phyloP scores from a whole-genome alignment of 768 basidiomycete genomes.

The Cantharellus cinnabarinus region DNA sequence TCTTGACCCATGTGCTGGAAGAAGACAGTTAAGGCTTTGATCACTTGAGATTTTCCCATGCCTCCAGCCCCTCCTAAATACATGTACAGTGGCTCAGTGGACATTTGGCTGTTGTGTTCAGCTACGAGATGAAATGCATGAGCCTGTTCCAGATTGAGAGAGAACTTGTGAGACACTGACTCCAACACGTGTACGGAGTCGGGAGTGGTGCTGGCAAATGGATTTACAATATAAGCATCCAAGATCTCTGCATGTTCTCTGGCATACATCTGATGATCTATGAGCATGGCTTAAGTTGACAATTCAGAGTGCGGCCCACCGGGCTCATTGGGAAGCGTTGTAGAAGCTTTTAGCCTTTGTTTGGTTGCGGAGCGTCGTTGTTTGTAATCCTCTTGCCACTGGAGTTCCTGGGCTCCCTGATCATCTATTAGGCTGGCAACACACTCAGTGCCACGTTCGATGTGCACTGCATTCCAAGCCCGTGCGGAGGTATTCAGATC shows the following conservation, averaged over 20 bases:
- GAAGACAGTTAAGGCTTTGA: conserved; percentile 11
- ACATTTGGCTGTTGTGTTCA: neutral
- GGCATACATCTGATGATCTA: no score
- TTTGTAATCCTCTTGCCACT: conserved; percentile 13
- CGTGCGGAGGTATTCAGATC: no score
- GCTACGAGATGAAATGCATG: neutral
- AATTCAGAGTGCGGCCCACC: no score
- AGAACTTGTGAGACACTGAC: neutral
- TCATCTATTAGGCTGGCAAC: no score
- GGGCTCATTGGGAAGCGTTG: no score
- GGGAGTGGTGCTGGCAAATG: no score
- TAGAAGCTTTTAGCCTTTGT: neutral
- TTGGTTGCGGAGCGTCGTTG: neutral
- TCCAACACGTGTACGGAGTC: no score
- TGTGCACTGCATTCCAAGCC: no score
- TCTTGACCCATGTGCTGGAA: conserved; percentile 1
- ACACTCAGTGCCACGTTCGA: no score
- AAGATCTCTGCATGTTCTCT: no score
- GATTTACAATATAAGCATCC: no score
- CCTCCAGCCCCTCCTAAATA: conserved; percentile 13
- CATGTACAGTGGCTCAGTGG: conserved; percentile 6
- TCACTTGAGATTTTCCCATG: conserved; percentile 12
- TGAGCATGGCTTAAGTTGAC: no score
- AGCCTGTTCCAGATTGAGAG: neutral
- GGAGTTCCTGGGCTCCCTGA: conserved; percentile 23